These are phyloP conservation scores for Yueomyces sinensis DNA, from an alignment of 805 yeast genomes.

Conservation along the genomic window DNA sequence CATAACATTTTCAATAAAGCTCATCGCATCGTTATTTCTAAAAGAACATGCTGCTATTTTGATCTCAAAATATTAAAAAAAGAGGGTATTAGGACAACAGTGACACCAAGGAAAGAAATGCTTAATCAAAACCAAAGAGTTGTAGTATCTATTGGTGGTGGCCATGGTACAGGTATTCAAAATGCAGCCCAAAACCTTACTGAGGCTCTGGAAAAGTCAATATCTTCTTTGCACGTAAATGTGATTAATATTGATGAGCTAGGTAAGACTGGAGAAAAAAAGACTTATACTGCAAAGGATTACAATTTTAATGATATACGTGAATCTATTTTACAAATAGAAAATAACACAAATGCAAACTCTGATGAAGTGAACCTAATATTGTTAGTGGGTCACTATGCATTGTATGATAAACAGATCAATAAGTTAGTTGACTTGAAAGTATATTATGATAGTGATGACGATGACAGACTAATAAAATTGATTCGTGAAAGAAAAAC, in stretches of 20 bases:
- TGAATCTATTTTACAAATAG: conserved; percentile 1
- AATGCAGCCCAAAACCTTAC: conserved; percentile 27
- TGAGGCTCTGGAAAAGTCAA: conserved; percentile 16
- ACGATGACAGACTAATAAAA: conserved; percentile 73
- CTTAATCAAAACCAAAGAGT: conserved; percentile 1
- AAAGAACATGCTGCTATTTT: no score
- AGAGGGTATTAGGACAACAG: no score
- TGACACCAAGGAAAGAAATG: no score
- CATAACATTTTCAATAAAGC: no score
- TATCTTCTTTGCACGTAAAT: conserved; percentile 15
- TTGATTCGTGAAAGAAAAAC: conserved; percentile 35
- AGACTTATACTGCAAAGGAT: conserved; percentile 13
- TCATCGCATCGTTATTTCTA: no score
- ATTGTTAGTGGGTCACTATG: conserved; percentile 68
- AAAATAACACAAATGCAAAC: conserved; percentile 6
- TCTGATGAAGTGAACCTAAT: conserved; percentile 18
- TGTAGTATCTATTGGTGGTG: conserved; percentile 20
- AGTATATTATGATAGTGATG: conserved; percentile 71
- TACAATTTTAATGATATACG: conserved; percentile 23
- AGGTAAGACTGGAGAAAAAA: conserved; percentile 5
- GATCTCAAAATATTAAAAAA: no score
- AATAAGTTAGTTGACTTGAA: conserved; percentile 46
- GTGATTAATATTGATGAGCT: conserved; percentile 31
- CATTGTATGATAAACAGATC: conserved; percentile 50
- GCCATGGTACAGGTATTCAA: conserved; percentile 19